A percentile compares a stretch with the other conserved stretches of the same genome.
Evolutionary conservation across 2,329 filamentous ascomycete genomes (phyloP).

Genomic region (Botrytis pseudocinerea): DNA sequence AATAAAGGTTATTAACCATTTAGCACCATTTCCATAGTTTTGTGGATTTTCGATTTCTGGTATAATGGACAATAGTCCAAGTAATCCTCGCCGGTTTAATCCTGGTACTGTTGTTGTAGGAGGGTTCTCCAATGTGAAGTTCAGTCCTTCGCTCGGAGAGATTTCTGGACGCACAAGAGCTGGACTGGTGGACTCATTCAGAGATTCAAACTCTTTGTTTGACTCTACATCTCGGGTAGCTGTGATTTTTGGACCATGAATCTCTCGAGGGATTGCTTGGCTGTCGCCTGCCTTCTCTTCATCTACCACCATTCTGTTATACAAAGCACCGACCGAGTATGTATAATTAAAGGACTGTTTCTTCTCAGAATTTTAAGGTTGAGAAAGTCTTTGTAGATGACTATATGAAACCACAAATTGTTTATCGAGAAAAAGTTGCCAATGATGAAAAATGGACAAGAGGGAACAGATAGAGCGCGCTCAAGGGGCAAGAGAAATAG

Average conservation of each 20-base stretch:
- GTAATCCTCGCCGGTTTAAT: constrained; percentile 65
- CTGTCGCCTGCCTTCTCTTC: not conserved
- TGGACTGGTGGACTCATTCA: not conserved
- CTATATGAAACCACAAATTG: not conserved
- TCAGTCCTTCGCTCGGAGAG: too few relatives aligned
- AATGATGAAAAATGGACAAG: not conserved
- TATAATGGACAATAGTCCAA: constrained; percentile 69
- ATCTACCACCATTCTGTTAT: not conserved
- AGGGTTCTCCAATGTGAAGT: not conserved
- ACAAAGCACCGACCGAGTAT: not conserved
- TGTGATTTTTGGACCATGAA: not conserved
- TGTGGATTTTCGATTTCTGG: constrained; percentile 78
- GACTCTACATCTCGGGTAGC: not conserved
- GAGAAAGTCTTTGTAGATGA: not conserved
- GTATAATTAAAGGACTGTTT: not conserved
- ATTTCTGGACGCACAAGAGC: not conserved
- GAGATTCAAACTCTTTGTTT: not conserved
- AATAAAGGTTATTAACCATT: constrained; percentile 82
- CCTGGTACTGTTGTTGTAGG: constrained; percentile 42
- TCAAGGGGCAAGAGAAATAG: not conserved
- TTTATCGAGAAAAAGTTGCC: not conserved
- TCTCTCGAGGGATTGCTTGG: not conserved
- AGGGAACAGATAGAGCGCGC: not conserved
- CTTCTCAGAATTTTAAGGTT: not conserved
- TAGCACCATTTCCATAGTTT: constrained; percentile 69